Conservation (phyloP, 2,329 filamentous ascomycete species). For the Cryphonectria carpinicola region DNA sequence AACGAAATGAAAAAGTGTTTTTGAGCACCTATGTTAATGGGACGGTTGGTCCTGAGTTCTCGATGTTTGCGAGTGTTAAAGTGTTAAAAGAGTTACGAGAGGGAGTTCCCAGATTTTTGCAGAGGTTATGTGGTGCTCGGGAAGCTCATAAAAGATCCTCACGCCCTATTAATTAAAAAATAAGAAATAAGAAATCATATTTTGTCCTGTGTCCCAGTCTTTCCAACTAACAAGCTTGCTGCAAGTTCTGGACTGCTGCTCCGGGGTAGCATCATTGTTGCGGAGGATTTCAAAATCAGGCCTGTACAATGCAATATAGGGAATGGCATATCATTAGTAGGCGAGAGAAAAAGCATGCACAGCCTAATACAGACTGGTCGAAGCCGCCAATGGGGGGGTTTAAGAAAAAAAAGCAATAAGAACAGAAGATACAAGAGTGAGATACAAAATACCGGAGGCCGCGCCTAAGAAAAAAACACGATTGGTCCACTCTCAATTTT, state of each 20-base stretch:
- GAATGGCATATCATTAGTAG: slow-evolving; percentile 9
- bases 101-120: neutral
- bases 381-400: neutral
- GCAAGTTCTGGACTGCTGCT: neutral
- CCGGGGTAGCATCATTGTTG: neutral
- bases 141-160: slow-evolving; percentile 4
- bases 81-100: neutral
- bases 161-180: neutral
- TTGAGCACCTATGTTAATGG: neutral
- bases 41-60: neutral
- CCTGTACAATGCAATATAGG: neutral
- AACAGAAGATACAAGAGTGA: neutral
- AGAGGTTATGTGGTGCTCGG: neutral
- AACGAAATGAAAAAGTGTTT: neutral
- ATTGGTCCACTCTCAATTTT: neutral
- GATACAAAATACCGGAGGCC: neutral
- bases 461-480: neutral
- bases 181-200: neutral
- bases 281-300: neutral
- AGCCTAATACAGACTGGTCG: neutral
- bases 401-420: neutral
- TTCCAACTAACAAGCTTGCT: neutral
- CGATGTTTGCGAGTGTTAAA: neutral
- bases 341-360: neutral
- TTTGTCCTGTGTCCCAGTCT: neutral